Conservation (phyloP, 1,284 basidiomycete genomes). For the Ustilago cynodontis region DNA sequence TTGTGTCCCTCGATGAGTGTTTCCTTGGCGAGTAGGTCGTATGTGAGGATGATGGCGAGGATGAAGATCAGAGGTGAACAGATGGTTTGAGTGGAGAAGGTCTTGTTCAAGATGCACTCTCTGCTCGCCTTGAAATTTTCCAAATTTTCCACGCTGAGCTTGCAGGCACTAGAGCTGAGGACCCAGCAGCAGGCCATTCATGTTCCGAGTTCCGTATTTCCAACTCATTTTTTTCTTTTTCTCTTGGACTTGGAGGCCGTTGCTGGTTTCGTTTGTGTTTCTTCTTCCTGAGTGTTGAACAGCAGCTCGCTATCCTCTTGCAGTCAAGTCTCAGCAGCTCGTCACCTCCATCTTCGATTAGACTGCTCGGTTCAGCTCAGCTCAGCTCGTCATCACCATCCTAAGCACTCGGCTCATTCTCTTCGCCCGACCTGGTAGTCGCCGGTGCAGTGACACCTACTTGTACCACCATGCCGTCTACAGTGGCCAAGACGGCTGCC, state of each 20-base stretch:
- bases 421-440: not conserved
- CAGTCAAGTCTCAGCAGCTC: no score
- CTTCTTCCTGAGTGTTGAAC: not conserved
- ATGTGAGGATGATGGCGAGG: conserved; percentile 8
- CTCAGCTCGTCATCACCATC: not conserved
- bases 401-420: not conserved
- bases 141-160: conserved; percentile 31
- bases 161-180: conserved; percentile 5
- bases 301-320: no score
- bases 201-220: conserved; percentile 30
- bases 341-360: not conserved
- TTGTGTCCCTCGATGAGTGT: not conserved
- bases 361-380: not conserved
- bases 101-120: not conserved
- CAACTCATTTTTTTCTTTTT: conserved; percentile 12
- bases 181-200: not conserved
- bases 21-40: not conserved
- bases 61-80: conserved; percentile 2
- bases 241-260: not conserved
- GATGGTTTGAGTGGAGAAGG: not conserved
- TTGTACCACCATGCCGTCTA: conserved; percentile 34
- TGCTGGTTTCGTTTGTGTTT: conserved; percentile 23
- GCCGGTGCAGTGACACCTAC: not conserved
- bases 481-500: conserved; percentile 23
- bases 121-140: conserved; percentile 35